These are phyloP conservation scores for Curvularia lunata DNA, from an alignment of 2,329 filamentous ascomycete species.

Conservation along the genomic window DNA sequence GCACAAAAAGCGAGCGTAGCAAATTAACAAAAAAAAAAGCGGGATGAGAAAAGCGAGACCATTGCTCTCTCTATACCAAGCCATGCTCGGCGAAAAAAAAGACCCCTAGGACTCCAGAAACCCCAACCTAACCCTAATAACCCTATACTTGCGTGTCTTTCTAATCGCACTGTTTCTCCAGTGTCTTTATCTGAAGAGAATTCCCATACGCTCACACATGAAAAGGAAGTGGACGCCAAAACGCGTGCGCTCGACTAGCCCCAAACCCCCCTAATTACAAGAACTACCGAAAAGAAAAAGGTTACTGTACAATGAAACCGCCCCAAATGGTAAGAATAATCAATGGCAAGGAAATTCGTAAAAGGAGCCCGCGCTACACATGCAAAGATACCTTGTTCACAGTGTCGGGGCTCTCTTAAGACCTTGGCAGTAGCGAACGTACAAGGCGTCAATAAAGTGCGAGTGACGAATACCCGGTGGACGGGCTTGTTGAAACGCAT, in stretches of 20 bases:
- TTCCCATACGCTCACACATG: neutral
- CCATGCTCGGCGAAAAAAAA: neutral
- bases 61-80: neutral
- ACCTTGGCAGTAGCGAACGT: conserved; percentile 73
- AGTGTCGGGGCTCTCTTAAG: conserved; percentile 48
- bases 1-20: neutral
- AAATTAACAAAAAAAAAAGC: neutral
- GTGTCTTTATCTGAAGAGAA: too few relatives aligned
- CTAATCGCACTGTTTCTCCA: neutral
- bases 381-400: conserved; percentile 7
- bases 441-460: conserved; percentile 85
- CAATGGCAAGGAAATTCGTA: conserved; percentile 1
- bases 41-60: neutral
- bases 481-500: conserved; percentile 73
- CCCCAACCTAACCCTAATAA: too few relatives aligned
- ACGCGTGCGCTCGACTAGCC: neutral
- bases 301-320: neutral
- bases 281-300: neutral
- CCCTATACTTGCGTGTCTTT: neutral
- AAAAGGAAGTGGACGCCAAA: neutral
- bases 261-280: neutral
- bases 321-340: neutral
- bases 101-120: neutral
- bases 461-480: conserved; percentile 87
- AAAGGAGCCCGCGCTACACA: neutral